Conservation (phyloP, 148 eudicot genomes). For the Tetragonia tetragonoides region DNA sequence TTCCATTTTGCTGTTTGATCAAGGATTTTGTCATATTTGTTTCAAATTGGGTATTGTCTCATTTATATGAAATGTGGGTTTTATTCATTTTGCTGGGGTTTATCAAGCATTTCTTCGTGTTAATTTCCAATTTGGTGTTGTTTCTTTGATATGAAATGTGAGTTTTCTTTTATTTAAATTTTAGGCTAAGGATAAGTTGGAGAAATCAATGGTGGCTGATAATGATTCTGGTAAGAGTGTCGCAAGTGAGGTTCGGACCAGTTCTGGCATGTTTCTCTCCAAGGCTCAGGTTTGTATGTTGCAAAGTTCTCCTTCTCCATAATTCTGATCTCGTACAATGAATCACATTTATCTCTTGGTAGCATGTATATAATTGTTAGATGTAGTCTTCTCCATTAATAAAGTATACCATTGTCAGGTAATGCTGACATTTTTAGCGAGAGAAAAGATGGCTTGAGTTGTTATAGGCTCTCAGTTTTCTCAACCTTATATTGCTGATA, state of each 20-base stretch:
- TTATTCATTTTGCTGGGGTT: too few species aligned
- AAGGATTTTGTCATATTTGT: neutral
- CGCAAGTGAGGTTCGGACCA: constrained; percentile 71
- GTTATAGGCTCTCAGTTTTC: neutral
- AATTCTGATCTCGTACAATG: neutral
- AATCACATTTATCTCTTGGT: neutral
- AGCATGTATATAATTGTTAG: neutral
- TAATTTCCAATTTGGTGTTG: neutral
- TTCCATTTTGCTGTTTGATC: neutral
- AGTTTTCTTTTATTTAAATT: constrained; percentile 4
- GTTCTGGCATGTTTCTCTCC: constrained; percentile 78
- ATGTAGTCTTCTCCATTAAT: neutral
- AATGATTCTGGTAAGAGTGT: constrained; percentile 71
- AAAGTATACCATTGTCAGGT: neutral
- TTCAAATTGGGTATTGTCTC: neutral
- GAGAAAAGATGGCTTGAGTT: neutral
- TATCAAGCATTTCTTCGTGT: too few species aligned
- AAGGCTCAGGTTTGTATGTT: constrained; percentile 61
- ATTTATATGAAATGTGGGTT: neutral
- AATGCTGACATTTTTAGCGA: neutral
- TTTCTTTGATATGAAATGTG: neutral
- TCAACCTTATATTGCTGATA: neutral
- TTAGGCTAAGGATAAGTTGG: constrained; percentile 76
- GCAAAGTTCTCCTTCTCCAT: neutral
- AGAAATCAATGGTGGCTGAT: constrained; percentile 92